Evolutionary conservation across 163 green algal genomes (phyloP).

Genomic region (Volvox carteri): DNA sequence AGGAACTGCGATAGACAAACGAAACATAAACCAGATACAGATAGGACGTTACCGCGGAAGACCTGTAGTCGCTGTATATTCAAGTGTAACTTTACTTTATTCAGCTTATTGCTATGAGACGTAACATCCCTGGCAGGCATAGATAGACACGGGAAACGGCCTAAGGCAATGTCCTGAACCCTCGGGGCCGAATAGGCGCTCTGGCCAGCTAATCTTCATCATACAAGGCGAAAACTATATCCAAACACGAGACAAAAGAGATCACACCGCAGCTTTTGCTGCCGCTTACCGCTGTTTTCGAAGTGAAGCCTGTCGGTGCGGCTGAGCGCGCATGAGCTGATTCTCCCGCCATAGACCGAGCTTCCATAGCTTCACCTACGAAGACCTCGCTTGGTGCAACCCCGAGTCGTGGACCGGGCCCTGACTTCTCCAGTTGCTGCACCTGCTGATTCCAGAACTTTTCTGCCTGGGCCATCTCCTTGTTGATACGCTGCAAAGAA

Average conservation of each 20-base stretch:
- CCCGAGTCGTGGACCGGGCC: not conserved
- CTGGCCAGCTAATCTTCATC: too few relatives aligned
- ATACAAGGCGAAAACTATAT: too few relatives aligned
- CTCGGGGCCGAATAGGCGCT: too few relatives aligned
- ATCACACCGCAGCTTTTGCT: too few relatives aligned
- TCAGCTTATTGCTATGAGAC: too few relatives aligned
- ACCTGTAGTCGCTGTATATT: not conserved
- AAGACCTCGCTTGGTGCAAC: not conserved
- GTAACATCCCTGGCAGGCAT: too few relatives aligned
- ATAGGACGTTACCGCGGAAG: not conserved
- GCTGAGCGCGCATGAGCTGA: constrained; percentile 33
- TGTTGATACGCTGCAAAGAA: constrained; percentile 50
- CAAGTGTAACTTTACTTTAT: too few relatives aligned
- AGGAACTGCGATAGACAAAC: constrained; percentile 46
- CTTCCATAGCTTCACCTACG: constrained; percentile 6
- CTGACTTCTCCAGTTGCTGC: not conserved
- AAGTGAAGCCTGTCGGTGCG: constrained; percentile 51
- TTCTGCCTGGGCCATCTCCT: constrained; percentile 55
- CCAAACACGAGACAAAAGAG: too few relatives aligned
- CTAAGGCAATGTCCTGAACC: too few relatives aligned
- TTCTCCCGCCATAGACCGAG: not conserved
- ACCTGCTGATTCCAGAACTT: constrained; percentile 55
- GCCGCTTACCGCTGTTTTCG: constrained; percentile 57
- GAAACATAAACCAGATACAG: not conserved
- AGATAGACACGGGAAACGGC: too few relatives aligned